Conservation (phyloP, 192 early-diverging fungal genomes). For the Umbelopsis ramanniana region DNA sequence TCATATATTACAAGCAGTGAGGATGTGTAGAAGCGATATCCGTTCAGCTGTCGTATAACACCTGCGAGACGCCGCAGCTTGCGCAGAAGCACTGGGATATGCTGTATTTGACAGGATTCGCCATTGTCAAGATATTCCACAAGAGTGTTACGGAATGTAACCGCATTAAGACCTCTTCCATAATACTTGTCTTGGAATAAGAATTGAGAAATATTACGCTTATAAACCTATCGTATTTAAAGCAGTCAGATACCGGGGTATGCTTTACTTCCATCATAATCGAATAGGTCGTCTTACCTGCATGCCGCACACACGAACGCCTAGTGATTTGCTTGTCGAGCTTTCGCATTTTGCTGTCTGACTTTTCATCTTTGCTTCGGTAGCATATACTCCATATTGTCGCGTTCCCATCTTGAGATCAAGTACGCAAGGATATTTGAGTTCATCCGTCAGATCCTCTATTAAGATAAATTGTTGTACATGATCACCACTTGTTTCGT, state of each 20-base stretch:
- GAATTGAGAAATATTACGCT: constrained; percentile 51
- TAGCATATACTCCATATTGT: constrained; percentile 92
- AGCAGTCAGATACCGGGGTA: not conserved
- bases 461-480: constrained; percentile 85
- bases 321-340: constrained; percentile 89
- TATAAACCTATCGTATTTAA: constrained; percentile 24
- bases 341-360: constrained; percentile 93
- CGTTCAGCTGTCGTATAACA: constrained; percentile 75
- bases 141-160: constrained; percentile 79
- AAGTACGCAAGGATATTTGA: constrained; percentile 91
- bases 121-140: constrained; percentile 90
- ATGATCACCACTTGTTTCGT: not conserved
- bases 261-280: not conserved
- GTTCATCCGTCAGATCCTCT: constrained; percentile 90
- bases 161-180: constrained; percentile 81
- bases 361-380: constrained; percentile 77
- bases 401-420: constrained; percentile 99
- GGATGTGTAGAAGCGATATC: constrained; percentile 91
- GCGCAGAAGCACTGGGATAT: constrained; percentile 81
- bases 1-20: constrained; percentile 94
- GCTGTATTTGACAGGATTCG: constrained; percentile 65
- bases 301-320: constrained; percentile 97
- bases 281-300: constrained; percentile 64
- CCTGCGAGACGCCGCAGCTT: constrained; percentile 76
- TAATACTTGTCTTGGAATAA: constrained; percentile 96